Evolutionary conservation across 2,329 filamentous ascomycete genomes (phyloP), one percentile per base, ranked within the genome.

Genomic region (Aaosphaeria pasadenensis): DNA sequence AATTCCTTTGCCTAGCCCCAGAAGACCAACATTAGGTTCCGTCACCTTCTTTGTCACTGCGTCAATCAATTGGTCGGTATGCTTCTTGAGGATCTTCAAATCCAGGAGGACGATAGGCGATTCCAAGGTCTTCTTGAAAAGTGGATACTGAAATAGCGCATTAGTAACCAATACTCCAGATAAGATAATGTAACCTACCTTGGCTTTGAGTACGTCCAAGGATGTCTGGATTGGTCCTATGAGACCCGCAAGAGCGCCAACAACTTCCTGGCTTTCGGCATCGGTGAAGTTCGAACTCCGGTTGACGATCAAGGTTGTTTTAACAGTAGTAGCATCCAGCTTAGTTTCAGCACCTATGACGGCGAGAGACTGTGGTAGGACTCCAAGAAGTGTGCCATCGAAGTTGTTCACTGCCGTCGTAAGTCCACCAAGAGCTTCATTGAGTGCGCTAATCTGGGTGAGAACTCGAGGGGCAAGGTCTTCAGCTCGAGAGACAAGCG

Each of bases 401-500:
- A 59, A 62, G 6, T 47, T 50, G 40, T 54, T 57, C 31, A 62
- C 57, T 3, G 56, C 59, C 7, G 46, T 45, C 11, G 58, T 62
- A 4, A 60, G 53, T 5, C 48, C 32, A 9, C 44, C 46, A 11
- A 58, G 48, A 4, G 54, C 55, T 3, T 50, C 42, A 43, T 57
- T 58, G 2, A 60, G 48, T 5, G 47, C 50, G 5, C 42, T 46
- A 42, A 60, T 58, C 5, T 57, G 50, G 7, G 42, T 38, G 11
- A 55, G 49, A 5, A 61, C 42, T 42, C 57, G 42, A 2, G 52
- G 46, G 30, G 29, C 42, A 31, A 36, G 33, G n/a, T 36, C 33
- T 13, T 36, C 33, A 9, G 9, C n/a, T 36, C 33, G 9, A 13
- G 33, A 36, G 33, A 13, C n/a, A 13, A 13, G 33, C 9, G 9